Evolutionary conservation across 345 rosid genomes (phyloP).

Genomic region (Euclidium syriacum): DNA sequence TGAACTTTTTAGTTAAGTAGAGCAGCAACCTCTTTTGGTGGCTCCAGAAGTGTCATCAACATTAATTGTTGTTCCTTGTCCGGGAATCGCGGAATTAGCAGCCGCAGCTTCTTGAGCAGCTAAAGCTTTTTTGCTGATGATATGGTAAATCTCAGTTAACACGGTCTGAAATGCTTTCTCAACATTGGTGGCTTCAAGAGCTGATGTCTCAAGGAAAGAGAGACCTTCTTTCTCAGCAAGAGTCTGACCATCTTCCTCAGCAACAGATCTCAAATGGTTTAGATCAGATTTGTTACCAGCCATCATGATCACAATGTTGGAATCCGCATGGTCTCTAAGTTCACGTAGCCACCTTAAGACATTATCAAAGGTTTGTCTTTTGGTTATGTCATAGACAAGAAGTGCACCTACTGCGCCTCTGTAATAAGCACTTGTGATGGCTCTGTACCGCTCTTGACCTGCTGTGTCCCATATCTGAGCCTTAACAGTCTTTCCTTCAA

Average conservation of each 20-base stretch:
- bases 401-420: conserved; percentile 77
- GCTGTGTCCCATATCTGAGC: conserved; percentile 84
- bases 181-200: conserved; percentile 59
- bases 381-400: conserved; percentile 71
- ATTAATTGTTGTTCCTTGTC: conserved; percentile 64
- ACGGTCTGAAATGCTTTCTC: conserved; percentile 68
- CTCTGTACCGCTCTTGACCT: conserved; percentile 75
- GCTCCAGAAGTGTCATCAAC: conserved; percentile 47
- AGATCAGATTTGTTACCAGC: conserved; percentile 65
- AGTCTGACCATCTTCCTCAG: conserved; percentile 46
- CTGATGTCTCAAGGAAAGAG: conserved; percentile 67
- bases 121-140: conserved; percentile 66
- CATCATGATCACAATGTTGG: conserved; percentile 78
- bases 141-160: conserved; percentile 55
- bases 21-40: conserved; percentile 50
- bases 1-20: conserved; percentile 26
- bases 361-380: conserved; percentile 67
- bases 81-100: conserved; percentile 34
- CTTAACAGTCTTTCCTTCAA: conserved; percentile 71
- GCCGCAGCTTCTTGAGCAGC: conserved; percentile 59
- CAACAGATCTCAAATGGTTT: conserved; percentile 60
- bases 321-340: conserved; percentile 63
- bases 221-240: conserved; percentile 67
- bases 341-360: conserved; percentile 66
- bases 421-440: conserved; percentile 66